A percentile compares a stretch with the other conserved stretches of the same genome.
Evolutionary conservation across 2,329 filamentous ascomycete genomes (phyloP).

Genomic region (Arthrobotrys sinensis): DNA sequence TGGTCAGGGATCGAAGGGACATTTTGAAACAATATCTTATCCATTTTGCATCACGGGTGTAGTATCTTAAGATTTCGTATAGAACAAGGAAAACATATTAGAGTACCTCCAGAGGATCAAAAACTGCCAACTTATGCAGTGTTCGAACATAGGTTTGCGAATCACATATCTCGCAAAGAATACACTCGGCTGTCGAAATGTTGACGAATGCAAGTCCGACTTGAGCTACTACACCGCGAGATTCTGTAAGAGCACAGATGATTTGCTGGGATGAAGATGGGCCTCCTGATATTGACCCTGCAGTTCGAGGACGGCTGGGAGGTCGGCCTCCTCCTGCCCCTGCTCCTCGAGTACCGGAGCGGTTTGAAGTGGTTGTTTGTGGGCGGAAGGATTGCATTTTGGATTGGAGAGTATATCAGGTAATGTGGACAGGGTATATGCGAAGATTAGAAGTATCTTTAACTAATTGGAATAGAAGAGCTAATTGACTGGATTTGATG

Average conservation of each 20-base stretch:
- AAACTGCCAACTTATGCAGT: conserved; percentile 86
- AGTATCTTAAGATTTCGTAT: not conserved
- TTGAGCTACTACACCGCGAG: conserved; percentile 85
- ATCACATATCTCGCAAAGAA: conserved; percentile 92
- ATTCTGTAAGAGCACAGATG: conserved; percentile 90
- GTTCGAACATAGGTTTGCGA: conserved; percentile 92
- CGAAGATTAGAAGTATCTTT: too few species aligned
- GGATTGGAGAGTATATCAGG: not conserved
- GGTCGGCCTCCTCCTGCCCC: conserved; percentile 43
- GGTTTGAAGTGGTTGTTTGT: conserved; percentile 27
- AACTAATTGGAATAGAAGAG: not conserved
- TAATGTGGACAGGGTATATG: too few species aligned
- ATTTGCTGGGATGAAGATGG: conserved; percentile 75
- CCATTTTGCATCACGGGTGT: not conserved
- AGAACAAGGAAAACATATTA: not conserved
- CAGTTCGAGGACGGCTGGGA: conserved; percentile 72
- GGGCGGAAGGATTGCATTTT: conserved; percentile 32
- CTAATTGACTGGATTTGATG: not conserved
- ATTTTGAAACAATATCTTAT: not conserved
- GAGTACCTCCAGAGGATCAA: conserved; percentile 76
- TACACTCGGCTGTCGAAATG: conserved; percentile 77
- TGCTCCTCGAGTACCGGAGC: conserved; percentile 20
- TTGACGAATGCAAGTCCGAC: conserved; percentile 92
- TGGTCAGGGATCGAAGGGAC: conserved; percentile 1
- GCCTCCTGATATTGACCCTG: conserved; percentile 73